phyloP scores from a whole-genome alignment of 768 basidiomycete species.

The Saitozyma podzolica region DNA sequence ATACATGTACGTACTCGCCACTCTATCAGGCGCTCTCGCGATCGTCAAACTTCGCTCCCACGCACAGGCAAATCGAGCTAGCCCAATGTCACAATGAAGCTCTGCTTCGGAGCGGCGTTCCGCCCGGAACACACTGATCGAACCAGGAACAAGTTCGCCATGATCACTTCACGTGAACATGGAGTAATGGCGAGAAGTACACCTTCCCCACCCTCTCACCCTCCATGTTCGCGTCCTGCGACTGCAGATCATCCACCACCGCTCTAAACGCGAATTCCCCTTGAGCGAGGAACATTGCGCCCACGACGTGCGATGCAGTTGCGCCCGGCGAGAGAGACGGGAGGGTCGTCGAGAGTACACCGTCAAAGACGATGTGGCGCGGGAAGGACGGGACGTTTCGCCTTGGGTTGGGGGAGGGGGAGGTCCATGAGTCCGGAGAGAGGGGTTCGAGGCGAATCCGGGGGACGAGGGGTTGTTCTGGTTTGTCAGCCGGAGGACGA shows the following conservation, averaged over 20 bases:
- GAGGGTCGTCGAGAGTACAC: slow-evolving; percentile 15
- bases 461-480: slow-evolving; percentile 26
- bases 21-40: too few relatives aligned
- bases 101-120: too few relatives aligned
- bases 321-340: slow-evolving; percentile 17
- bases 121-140: not conserved
- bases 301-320: slow-evolving; percentile 5
- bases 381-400: not conserved
- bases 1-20: too few relatives aligned
- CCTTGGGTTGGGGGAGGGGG: slow-evolving; percentile 3
- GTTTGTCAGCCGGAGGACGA: not conserved
- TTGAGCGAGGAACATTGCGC: slow-evolving; percentile 27
- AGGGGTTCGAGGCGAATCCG: slow-evolving; percentile 26
- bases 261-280: slow-evolving; percentile 38
- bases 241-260: slow-evolving; percentile 33
- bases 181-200: slow-evolving; percentile 20
- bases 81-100: too few relatives aligned
- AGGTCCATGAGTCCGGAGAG: slow-evolving; percentile 17
- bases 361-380: slow-evolving; percentile 38
- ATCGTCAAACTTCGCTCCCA: too few relatives aligned
- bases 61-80: too few relatives aligned
- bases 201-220: slow-evolving; percentile 10
- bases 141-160: too few relatives aligned
- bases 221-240: not conserved
- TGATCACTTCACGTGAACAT: slow-evolving; percentile 20